Conservation (phyloP, 495 filamentous ascomycete genomes). For the Aspergillus ellipticus region DNA sequence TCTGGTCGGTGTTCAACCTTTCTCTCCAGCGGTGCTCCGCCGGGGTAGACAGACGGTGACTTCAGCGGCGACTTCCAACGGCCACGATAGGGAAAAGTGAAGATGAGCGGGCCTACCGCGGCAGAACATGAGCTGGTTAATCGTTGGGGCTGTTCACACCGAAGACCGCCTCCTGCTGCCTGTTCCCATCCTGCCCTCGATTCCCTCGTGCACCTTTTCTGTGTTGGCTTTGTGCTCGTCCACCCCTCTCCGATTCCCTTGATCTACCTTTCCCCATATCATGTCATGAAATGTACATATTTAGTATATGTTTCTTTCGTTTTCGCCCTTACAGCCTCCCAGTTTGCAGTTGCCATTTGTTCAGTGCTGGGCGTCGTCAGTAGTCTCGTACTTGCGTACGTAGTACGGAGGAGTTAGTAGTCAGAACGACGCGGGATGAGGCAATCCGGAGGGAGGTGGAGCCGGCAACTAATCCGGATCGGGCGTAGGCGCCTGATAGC, state of each 20-base stretch:
- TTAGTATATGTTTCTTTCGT: constrained; percentile 10
- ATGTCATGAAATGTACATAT: constrained; percentile 43
- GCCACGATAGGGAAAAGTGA: not conserved
- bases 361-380: constrained; percentile 14
- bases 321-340: no score
- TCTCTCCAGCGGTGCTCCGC: not conserved
- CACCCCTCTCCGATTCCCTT: constrained; percentile 14
- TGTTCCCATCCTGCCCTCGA: not conserved
- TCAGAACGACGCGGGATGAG: not conserved
- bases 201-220: constrained; percentile 4
- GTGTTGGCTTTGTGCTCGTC: constrained; percentile 10
- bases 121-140: not conserved
- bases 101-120: not conserved
- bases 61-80: no score
- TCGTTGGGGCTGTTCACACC: no score
- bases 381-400: no score
- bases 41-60: not conserved
- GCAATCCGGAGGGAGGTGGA: not conserved
- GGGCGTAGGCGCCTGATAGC: not conserved
- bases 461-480: not conserved
- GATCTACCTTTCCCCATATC: constrained; percentile 24
- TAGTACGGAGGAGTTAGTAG: not conserved
- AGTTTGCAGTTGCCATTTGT: constrained; percentile 24
- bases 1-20: not conserved
- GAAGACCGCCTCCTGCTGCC: not conserved